These are phyloP conservation scores for Luvunga scandens DNA, from an alignment of 345 rosid species.

Conservation along the genomic window DNA sequence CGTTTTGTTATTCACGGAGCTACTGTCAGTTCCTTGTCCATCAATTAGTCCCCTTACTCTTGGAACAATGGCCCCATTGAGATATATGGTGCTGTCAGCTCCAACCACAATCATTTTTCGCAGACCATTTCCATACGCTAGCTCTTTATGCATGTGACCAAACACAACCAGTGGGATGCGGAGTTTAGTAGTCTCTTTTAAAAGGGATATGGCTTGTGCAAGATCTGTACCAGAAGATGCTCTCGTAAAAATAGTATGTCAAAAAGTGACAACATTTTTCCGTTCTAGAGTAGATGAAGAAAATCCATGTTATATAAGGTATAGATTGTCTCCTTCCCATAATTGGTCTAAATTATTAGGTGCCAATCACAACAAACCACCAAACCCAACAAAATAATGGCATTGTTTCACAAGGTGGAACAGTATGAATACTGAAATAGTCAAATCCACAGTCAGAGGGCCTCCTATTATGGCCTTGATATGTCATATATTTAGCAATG, in stretches of 20 bases:
- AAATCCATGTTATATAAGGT: background rate
- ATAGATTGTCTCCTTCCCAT: background rate
- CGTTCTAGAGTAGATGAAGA: conserved; percentile 2
- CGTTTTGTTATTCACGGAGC: conserved; percentile 8
- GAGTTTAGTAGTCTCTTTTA: conserved; percentile 48
- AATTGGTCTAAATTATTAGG: conserved; percentile 5
- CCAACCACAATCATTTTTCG: conserved; percentile 67
- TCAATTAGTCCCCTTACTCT: conserved; percentile 38
- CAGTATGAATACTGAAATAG: background rate
- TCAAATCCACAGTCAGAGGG: background rate
- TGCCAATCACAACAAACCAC: conserved; percentile 1
- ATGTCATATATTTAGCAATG: background rate
- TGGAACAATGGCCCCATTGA: conserved; percentile 85
- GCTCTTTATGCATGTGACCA: conserved; percentile 92
- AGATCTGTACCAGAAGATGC: conserved; percentile 51
- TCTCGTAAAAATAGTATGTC: conserved; percentile 8
- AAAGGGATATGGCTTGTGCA: conserved; percentile 59
- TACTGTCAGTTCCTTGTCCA: conserved; percentile 15
- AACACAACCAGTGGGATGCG: conserved; percentile 60
- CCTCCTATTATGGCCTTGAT: background rate
- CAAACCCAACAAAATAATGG: conserved; percentile 6
- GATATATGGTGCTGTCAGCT: conserved; percentile 50
- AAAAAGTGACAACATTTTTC: conserved; percentile 1
- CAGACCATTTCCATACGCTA: conserved; percentile 55
- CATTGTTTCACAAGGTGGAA: background rate